Base-by-base conservation (phyloP, 441 rosid species). In the Gossypium davidsonii region DNA sequence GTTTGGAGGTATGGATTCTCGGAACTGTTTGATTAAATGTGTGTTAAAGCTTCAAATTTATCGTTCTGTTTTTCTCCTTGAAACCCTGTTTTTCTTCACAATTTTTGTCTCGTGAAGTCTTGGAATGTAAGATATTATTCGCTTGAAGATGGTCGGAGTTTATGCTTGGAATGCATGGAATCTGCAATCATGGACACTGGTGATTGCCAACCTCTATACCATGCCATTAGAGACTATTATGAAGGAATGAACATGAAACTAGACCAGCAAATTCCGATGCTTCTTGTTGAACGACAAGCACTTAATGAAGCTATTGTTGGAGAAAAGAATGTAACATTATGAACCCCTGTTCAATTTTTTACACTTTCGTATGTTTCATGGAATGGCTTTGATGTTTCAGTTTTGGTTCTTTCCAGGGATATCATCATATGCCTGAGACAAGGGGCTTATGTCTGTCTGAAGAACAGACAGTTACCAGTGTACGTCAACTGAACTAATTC, bases 361-460 rank as follows among this genome's bases (percentile, higher is more conserved):
- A 21, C 12, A 31, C 7, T 71, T 56, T 6, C 0, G 10, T 56
- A 7, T 12, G 15, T 4, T 34, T 59, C 11, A 20, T 20, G 14
- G 60, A 20, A 20, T 20, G 60, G 49, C 28, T 65, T 70, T 75
- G 58, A 81, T 70, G 23, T 48, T 73, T 58, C 8, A 23, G 34
- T 58, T 58, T 58, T 67, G 56, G 28, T 21, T 77, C 66, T 39
- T 73, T 81, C 21, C 81, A 94, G 98, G 97, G 94, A 10, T 81
- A 87, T 82, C 96, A 91, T 84, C 96, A 87, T 81, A 84, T 92
- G 94, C 98, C 97, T 17, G 97, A 92, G 87, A 94, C 97, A 57
- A 87, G 97, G 66, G 98, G 98, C 28, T 82, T 94, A 67, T 92
- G 97, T 69, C 91, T 94, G 71, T 94, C 94, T 26, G 98, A 94